phyloP scores from a whole-genome alignment of 148 eudicot genomes.

The Camellia japonica region DNA sequence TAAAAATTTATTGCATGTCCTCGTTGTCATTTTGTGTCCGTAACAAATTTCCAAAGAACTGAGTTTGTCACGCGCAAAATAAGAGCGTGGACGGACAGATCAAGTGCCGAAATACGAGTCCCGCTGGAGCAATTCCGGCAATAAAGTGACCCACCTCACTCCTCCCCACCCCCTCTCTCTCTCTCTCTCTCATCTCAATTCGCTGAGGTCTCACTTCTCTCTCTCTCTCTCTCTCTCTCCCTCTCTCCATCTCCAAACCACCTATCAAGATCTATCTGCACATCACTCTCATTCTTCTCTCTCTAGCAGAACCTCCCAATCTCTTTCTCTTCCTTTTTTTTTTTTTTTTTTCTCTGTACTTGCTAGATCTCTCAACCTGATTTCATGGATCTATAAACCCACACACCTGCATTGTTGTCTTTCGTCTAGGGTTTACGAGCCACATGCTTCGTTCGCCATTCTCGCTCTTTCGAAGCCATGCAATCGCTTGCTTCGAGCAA shows the following conservation, averaged over 20 bases:
- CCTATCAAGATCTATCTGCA: background rate
- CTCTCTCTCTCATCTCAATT: background rate
- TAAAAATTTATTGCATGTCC: no score
- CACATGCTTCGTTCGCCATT: conserved; percentile 1
- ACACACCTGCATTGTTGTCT: conserved; percentile 15
- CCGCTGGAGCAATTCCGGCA: background rate
- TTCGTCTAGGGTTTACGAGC: background rate
- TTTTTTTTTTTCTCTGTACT: background rate
- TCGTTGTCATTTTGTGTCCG: no score
- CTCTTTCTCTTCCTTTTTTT: conserved; percentile 4
- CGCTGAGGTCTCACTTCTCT: conserved; percentile 6
- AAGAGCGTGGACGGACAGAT: conserved; percentile 14
- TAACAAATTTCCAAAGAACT: no score
- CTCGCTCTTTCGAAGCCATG: conserved; percentile 4
- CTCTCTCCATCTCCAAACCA: background rate
- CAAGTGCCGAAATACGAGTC: conserved; percentile 5
- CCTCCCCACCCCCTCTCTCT: background rate
- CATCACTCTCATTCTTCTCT: background rate
- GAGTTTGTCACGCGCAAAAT: background rate
- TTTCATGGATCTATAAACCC: conserved; percentile 11
- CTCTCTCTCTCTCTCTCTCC: background rate
- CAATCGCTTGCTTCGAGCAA: background rate
- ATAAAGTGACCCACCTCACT: conserved; percentile 3
- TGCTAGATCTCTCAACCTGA: background rate
- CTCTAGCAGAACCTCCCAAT: no score